Base-by-base conservation (phyloP, 768 basidiomycete species). In the Amanita pseudoporphyria region DNA sequence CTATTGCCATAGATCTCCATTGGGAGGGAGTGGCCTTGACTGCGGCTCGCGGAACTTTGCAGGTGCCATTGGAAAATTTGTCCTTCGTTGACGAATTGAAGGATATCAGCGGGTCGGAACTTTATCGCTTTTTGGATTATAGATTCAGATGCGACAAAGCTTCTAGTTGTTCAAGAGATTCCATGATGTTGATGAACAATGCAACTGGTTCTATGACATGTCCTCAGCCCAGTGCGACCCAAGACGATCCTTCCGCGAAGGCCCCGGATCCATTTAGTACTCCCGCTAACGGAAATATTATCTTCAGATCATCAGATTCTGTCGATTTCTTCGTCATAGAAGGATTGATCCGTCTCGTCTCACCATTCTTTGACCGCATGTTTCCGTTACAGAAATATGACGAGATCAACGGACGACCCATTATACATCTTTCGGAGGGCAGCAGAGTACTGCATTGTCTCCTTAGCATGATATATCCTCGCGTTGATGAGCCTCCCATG, bases 51-150 rank as follows among this genome's bases (percentile, higher is more conserved):
- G 70, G 56, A 51, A 65, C 42, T 67, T 53, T 58, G 58, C 65
- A n/a, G 72, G 74, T 49, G 73, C 66, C 6, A 79, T 76, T 57
- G 31, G 14, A 46, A 18, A n/a, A 35, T 9, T 31, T 48, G 13
- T 3, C 37, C 13, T 48, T 26, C 38, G 9, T 30, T 14, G 18
- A 48, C 10, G 47, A 48, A 37, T 21, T 48, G 19, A 26, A 21
- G 28, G 16, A 18, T 28, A 48, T 48, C 36, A 48, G 21, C 16
- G 47, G 47, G 6, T 37, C 37, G 16, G 38, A 24, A 1, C 39
- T 48, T 13, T 48, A 31, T 39, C 37, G 38, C 5, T 48, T 30
- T 26, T 38, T 48, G 37, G 26, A 39, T 9, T 48, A 48, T 26
- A 19, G 47, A 14, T 39, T 9, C 24, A n/a, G 36, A 10, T 48